Percentiles rank a stretch among this genome's conserved stretches.
phyloP scores from a whole-genome alignment of 495 filamentous ascomycete genomes.

The Aspergillus asperescens region DNA sequence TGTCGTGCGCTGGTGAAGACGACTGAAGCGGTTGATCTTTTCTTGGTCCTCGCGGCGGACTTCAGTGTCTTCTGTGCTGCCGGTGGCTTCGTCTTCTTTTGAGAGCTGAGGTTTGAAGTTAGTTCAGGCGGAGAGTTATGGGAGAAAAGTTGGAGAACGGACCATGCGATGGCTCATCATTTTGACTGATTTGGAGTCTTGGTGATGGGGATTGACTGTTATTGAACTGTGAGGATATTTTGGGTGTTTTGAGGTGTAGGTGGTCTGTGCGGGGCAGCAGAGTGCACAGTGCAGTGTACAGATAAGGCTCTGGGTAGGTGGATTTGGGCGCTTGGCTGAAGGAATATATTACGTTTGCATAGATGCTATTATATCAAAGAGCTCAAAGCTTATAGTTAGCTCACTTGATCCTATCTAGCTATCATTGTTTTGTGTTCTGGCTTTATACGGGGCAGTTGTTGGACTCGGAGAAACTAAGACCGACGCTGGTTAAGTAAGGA shows the following conservation, averaged over 20 bases:
- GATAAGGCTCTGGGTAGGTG: too few relatives aligned
- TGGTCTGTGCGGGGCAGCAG: slow-evolving; percentile 4
- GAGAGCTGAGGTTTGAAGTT: slow-evolving; percentile 58
- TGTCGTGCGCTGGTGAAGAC: slow-evolving; percentile 81
- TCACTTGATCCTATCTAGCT: too few relatives aligned
- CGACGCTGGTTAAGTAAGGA: too few relatives aligned
- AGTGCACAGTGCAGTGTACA: background rate
- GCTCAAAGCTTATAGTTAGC: too few relatives aligned
- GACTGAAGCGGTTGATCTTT: slow-evolving; percentile 96
- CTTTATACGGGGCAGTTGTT: too few relatives aligned
- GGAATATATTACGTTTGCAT: too few relatives aligned
- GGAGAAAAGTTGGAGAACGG: slow-evolving; percentile 6
- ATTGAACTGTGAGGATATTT: slow-evolving; percentile 1
- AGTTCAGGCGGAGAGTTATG: background rate
- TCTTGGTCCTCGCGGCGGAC: slow-evolving; percentile 96
- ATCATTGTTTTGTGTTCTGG: too few relatives aligned
- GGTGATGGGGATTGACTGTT: background rate
- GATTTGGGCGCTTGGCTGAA: too few relatives aligned
- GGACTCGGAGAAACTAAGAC: too few relatives aligned
- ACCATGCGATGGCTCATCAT: slow-evolving; percentile 47
- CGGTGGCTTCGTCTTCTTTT: slow-evolving; percentile 77
- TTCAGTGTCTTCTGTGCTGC: slow-evolving; percentile 67
- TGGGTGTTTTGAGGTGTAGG: background rate
- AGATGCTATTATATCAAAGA: too few relatives aligned
- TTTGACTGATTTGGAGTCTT: slow-evolving; percentile 13